These are phyloP conservation scores for Podila verticillata DNA, from an alignment of 192 early-diverging fungal genomes.

Conservation along the genomic window DNA sequence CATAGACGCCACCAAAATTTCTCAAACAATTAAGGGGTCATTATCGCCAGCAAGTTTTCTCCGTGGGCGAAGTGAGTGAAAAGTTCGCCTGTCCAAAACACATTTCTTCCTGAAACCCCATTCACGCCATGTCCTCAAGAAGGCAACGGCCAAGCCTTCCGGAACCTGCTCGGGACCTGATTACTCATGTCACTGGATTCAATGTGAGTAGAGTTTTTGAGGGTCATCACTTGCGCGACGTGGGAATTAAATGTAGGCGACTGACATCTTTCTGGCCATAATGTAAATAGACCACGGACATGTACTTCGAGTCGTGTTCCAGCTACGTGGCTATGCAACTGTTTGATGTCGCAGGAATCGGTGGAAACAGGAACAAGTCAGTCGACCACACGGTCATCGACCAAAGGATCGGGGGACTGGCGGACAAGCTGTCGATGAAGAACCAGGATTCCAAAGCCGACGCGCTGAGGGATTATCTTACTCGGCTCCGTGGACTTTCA, in stretches of 20 bases:
- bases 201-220: conserved; percentile 5
- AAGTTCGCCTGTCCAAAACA: background rate
- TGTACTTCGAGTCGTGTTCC: conserved; percentile 27
- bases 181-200: conserved; percentile 30
- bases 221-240: background rate
- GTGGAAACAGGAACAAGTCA: conserved; percentile 30
- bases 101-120: background rate
- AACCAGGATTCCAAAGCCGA: conserved; percentile 26
- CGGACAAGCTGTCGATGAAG: conserved; percentile 31
- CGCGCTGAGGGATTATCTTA: conserved; percentile 13
- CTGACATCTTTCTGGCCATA: background rate
- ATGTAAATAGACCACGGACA: conserved; percentile 7
- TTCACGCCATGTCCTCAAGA: conserved; percentile 22
- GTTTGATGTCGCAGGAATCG: conserved; percentile 29
- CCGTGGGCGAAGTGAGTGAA: no score
- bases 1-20: no score
- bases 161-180: conserved; percentile 19
- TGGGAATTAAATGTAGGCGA: background rate
- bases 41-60: no score
- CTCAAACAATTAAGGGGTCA: no score
- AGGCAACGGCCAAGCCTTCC: conserved; percentile 22
- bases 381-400: conserved; percentile 24
- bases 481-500: background rate
- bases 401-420: conserved; percentile 15
- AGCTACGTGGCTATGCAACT: conserved; percentile 25